Conservation (phyloP, 2,329 filamentous ascomycete genomes). For the Phaeoacremonium minimum region DNA sequence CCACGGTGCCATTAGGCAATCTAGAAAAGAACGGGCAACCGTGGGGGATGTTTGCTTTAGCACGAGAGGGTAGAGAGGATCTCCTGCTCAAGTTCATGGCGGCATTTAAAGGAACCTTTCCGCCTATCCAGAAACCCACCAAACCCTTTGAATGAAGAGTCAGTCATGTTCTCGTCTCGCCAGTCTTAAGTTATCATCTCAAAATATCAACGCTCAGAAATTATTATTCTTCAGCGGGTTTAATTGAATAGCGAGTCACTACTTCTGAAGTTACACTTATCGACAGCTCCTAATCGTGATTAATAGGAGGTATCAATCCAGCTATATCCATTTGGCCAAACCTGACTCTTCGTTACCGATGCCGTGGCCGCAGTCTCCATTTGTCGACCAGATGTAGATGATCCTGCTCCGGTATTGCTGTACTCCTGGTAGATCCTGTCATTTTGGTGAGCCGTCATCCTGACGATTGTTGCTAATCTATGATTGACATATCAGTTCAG, state of each 20-base stretch:
- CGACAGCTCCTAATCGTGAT: too few relatives aligned
- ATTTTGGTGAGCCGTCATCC: background rate
- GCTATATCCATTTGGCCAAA: constrained; percentile 6
- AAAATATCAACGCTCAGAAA: too few relatives aligned
- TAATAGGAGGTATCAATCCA: constrained; percentile 10
- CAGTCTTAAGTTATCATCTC: too few relatives aligned
- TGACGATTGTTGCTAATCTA: background rate
- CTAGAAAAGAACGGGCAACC: constrained; percentile 16
- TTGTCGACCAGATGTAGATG: constrained; percentile 5
- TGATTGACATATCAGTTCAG: too few relatives aligned
- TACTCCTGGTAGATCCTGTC: constrained; percentile 25
- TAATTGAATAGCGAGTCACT: too few relatives aligned
- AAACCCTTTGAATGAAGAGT: constrained; percentile 2
- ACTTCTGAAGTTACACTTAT: too few relatives aligned
- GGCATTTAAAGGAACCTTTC: constrained; percentile 9
- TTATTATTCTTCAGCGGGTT: too few relatives aligned
- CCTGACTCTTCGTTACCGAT: constrained; percentile 14
- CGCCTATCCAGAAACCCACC: background rate
- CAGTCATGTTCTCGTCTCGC: too few relatives aligned
- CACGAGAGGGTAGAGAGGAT: constrained; percentile 12
- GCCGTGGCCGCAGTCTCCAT: constrained; percentile 17
- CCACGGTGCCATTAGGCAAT: constrained; percentile 17
- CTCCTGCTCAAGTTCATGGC: constrained; percentile 16
- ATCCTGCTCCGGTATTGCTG: constrained; percentile 19
- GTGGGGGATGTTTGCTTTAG: constrained; percentile 19